Conservation (phyloP, 2,329 filamentous ascomycete genomes). For the Penicillium hordei region DNA sequence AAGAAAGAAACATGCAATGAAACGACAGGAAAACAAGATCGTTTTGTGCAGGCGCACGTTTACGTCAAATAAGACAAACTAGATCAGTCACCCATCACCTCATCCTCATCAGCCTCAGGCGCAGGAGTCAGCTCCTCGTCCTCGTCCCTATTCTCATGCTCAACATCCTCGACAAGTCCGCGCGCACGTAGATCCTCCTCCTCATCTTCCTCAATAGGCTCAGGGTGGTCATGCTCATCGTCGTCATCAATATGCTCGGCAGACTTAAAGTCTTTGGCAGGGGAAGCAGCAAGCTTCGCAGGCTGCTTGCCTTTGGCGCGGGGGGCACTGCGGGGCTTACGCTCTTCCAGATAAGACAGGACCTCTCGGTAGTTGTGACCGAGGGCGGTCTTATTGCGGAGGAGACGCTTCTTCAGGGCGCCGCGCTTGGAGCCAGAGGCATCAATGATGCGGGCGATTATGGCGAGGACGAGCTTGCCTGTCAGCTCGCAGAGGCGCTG, state of each 20-base stretch:
- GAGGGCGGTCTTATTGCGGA: constrained; percentile 75
- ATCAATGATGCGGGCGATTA: constrained; percentile 74
- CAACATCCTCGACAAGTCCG: constrained; percentile 42
- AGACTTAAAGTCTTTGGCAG: constrained; percentile 33
- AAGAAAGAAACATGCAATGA: background rate
- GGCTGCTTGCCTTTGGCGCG: constrained; percentile 38
- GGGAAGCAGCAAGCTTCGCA: constrained; percentile 16
- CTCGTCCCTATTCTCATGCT: constrained; percentile 28
- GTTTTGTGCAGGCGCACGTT: constrained; percentile 10
- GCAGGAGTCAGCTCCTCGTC: constrained; percentile 29
- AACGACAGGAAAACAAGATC: background rate
- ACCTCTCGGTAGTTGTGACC: constrained; percentile 86
- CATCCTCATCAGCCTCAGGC: constrained; percentile 40
- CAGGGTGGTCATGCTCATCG: constrained; percentile 36
- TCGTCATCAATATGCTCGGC: constrained; percentile 48
- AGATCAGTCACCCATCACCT: constrained; percentile 45
- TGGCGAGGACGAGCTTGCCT: constrained; percentile 77
- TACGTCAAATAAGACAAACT: constrained; percentile 12
- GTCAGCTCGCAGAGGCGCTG: constrained; percentile 82
- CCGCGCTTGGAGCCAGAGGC: constrained; percentile 58
- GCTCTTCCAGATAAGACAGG: constrained; percentile 73
- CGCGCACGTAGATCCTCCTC: constrained; percentile 41
- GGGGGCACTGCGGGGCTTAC: constrained; percentile 45
- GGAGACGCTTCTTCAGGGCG: constrained; percentile 68
- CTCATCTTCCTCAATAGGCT: constrained; percentile 41